Base-by-base conservation (phyloP, 2,329 filamentous ascomycete genomes). In the Pseudophaeomoniella oleicola region DNA sequence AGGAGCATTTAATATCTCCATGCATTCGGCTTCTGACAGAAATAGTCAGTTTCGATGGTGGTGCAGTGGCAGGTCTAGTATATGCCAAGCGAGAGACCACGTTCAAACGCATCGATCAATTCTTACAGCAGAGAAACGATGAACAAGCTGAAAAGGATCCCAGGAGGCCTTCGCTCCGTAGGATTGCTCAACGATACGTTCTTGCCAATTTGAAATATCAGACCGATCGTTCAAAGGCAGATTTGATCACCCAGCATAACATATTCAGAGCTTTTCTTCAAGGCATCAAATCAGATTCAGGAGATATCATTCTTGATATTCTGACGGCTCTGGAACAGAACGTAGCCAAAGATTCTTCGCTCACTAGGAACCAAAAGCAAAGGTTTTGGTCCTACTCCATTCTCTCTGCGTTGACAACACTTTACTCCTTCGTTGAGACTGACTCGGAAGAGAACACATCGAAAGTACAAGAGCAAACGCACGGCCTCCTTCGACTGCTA, bases 1-100 rank as follows among this genome's bases (percentile, higher is more conserved):
- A 92, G 52, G 85, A 86, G 29, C 85, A 83, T 56, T 65, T 96
- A 40, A 87, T 94, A 42, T 90, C 85, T 2, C 88, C 90, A 1
- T 87, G 82, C 16, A 62, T 98, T 40, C 77, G 88, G 39, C 63
- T 98, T 36, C 69, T 98, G 41, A 82, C 79, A 36, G 88, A 98
- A 58, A 70, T 87, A n/a, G 74, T 84, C 12, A 76, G 69, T 37
- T 81, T 94, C 44, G 87, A 96, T 56, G 86, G 86, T 12, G 92
- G 90, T 11, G 72, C 75, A 30, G 69, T 86, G 38, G 84, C 87
- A 17, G 78, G 75, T 46, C 69, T 78, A 32, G 68, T 94, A 19
- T 92, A 93, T 54, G 71, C 80, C 36, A 77, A 78, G 19, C 73
- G 85, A 46, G 77, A 84, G 47, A 78, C 75, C 40, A 90, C 84